Percentiles rank a stretch among this genome's conserved stretches.
phyloP scores from a whole-genome alignment of 2,329 filamentous ascomycete genomes.

The Alternaria viburni region DNA sequence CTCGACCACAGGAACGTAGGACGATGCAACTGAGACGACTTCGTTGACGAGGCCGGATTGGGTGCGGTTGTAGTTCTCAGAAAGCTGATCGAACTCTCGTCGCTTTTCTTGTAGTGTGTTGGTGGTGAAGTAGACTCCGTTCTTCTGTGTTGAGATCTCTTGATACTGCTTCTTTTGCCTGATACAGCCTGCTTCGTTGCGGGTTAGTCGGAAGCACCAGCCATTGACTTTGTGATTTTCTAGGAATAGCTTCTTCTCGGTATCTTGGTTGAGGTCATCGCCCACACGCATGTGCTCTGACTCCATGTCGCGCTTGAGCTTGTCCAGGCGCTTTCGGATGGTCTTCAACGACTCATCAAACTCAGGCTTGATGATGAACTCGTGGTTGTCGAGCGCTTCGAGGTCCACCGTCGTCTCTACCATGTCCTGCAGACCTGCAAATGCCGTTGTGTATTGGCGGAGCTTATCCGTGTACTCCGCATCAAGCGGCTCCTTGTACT shows the following conservation, averaged over 20 bases:
- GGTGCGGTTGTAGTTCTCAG: slow-evolving; percentile 92
- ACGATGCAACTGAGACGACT: slow-evolving; percentile 90
- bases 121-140: slow-evolving; percentile 97
- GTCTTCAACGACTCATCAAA: slow-evolving; percentile 88
- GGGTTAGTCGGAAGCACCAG: slow-evolving; percentile 93
- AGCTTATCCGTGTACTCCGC: slow-evolving; percentile 86
- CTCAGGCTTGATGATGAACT: slow-evolving; percentile 98
- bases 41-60: slow-evolving; percentile 90
- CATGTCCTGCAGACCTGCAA: slow-evolving; percentile 93
- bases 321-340: slow-evolving; percentile 92
- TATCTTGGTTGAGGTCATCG: slow-evolving; percentile 83
- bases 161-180: slow-evolving; percentile 89
- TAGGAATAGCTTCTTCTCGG: slow-evolving; percentile 98
- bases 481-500: slow-evolving; percentile 86
- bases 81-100: slow-evolving; percentile 91
- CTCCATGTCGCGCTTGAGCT: slow-evolving; percentile 80
- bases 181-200: slow-evolving; percentile 89
- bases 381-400: slow-evolving; percentile 92
- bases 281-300: slow-evolving; percentile 78
- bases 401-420: slow-evolving; percentile 98
- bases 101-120: slow-evolving; percentile 78
- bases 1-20: slow-evolving; percentile 92
- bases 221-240: slow-evolving; percentile 96
- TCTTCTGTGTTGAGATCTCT: slow-evolving; percentile 98
- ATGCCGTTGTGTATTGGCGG: slow-evolving; percentile 72